These are phyloP conservation scores for Radiomyces spectabilis DNA, from an alignment of 192 early-diverging fungal species.

Conservation along the genomic window DNA sequence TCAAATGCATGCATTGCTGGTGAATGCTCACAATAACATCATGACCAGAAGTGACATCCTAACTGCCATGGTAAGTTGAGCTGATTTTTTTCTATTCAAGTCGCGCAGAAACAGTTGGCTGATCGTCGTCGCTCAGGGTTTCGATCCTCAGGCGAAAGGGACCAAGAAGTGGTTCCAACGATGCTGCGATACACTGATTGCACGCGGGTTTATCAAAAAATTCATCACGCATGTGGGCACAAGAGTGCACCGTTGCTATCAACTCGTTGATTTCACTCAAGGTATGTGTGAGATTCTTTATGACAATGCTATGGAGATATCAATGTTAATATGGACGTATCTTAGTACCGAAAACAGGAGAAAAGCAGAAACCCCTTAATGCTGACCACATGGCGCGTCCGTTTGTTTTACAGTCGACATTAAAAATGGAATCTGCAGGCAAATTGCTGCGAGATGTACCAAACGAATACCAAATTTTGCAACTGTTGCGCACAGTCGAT, in stretches of 20 bases:
- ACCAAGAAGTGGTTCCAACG: constrained; percentile 15
- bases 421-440: not conserved
- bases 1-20: not conserved
- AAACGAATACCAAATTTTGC: not conserved
- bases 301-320: not conserved
- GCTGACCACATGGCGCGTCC: not conserved
- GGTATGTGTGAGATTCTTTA: not conserved
- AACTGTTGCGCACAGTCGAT: not conserved
- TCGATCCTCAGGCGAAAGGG: not conserved
- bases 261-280: not conserved
- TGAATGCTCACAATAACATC: not conserved
- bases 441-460: not conserved
- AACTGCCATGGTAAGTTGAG: constrained; percentile 4
- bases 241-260: not conserved
- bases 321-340: not conserved
- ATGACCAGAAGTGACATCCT: constrained; percentile 4
- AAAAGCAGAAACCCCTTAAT: too few species aligned
- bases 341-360: too few species aligned
- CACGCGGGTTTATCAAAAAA: constrained; percentile 1
- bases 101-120: not conserved
- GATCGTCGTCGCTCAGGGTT: too few species aligned
- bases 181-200: not conserved
- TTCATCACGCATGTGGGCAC: not conserved
- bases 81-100: not conserved
- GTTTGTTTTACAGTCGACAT: not conserved